Percentiles rank a stretch among this genome's conserved stretches.
Evolutionary conservation across 495 filamentous ascomycete species (phyloP).

Genomic region (Mytilinidion resinicola): DNA sequence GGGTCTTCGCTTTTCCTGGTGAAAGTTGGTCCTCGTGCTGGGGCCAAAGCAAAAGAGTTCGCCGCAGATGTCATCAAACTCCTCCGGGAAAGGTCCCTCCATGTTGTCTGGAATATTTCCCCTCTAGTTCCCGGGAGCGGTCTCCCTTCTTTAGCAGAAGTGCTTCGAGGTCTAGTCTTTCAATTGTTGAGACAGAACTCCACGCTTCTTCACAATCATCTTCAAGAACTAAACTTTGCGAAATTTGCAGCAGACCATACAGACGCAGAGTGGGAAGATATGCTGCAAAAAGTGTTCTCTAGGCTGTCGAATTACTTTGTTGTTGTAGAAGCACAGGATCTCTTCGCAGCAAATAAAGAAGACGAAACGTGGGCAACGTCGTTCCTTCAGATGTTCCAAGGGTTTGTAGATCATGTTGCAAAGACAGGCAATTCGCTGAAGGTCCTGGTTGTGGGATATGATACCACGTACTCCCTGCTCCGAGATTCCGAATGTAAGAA

Average conservation of each 20-base stretch:
- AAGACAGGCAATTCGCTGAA: neutral
- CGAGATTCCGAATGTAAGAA: neutral
- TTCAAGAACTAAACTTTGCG: neutral
- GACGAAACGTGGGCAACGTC: neutral
- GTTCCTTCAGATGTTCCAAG: neutral
- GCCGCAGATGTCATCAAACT: neutral
- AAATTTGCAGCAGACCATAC: neutral
- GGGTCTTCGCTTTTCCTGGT: neutral
- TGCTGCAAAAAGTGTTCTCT: neutral
- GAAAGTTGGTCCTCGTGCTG: neutral
- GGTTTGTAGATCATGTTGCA: neutral
- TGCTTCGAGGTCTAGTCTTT: neutral
- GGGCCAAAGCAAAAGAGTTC: neutral
- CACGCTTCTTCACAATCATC: neutral
- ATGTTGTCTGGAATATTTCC: neutral
- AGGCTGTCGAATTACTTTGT: neutral
- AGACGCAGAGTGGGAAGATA: neutral
- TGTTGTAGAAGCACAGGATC: neutral
- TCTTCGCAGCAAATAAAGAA: neutral
- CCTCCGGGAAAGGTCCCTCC: neutral
- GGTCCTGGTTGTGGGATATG: neutral
- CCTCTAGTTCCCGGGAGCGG: neutral
- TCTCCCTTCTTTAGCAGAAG: neutral
- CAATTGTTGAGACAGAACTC: neutral
- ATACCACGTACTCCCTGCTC: neutral